Percentiles rank a stretch among this genome's conserved stretches.
phyloP scores from a whole-genome alignment of 1,139 yeast species.

The Geotrichum fermentans region DNA sequence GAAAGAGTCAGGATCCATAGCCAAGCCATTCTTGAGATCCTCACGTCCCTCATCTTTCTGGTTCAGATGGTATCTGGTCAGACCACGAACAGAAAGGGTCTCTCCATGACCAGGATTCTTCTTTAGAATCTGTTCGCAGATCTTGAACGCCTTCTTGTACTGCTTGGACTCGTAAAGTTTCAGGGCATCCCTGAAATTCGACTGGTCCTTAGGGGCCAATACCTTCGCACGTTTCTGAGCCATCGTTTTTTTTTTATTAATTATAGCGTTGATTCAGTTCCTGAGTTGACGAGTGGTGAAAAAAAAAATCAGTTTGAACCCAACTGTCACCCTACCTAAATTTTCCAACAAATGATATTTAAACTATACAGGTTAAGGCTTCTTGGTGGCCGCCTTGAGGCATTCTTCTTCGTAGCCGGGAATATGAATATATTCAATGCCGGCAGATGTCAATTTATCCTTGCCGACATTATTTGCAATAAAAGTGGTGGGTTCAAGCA shows the following conservation, averaged over 20 bases:
- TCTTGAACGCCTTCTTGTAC: slow-evolving; percentile 77
- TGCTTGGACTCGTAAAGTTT: slow-evolving; percentile 78
- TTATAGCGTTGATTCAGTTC: not conserved
- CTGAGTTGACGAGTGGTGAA: not conserved
- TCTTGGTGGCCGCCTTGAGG: slow-evolving; percentile 59
- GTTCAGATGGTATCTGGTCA: slow-evolving; percentile 52
- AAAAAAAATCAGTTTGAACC: not conserved
- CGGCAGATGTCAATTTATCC: slow-evolving; percentile 48
- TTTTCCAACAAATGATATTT: not conserved
- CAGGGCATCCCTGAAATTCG: slow-evolving; percentile 74
- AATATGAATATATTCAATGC: slow-evolving; percentile 69
- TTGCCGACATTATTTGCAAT: slow-evolving; percentile 70
- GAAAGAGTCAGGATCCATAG: slow-evolving; percentile 53
- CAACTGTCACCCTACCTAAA: slow-evolving; percentile 2
- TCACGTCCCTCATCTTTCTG: slow-evolving; percentile 59
- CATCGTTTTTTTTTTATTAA: slow-evolving; percentile 1
- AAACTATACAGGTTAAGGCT: slow-evolving; percentile 35
- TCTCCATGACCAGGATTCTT: slow-evolving; percentile 75
- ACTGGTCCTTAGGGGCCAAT: slow-evolving; percentile 52
- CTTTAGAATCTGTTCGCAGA: slow-evolving; percentile 71
- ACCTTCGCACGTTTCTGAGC: slow-evolving; percentile 24
- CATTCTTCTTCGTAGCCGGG: slow-evolving; percentile 81
- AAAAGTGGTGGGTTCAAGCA: slow-evolving; percentile 83
- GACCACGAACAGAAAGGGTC: slow-evolving; percentile 79
- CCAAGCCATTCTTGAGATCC: slow-evolving; percentile 56